Evolutionary conservation across 352 stramenopile genomes (phyloP), one percentile per base, ranked within the genome.

Genomic region (Peronosclerospora sorghi): DNA sequence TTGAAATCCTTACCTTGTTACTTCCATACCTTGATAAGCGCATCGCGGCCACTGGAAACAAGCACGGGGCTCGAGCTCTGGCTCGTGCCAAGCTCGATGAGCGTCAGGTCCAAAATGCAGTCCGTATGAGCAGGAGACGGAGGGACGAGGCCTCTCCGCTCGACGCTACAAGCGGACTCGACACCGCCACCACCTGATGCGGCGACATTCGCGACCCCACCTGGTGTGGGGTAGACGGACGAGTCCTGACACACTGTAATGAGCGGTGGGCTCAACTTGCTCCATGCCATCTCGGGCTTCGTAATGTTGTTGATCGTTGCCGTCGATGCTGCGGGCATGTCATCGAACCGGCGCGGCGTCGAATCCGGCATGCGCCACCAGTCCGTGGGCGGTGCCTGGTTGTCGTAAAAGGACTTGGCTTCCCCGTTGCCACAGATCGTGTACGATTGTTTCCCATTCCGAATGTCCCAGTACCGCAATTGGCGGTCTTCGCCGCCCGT

Each of bases 391-490:
- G 81, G 74, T 1, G 50, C 59, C 42, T 91, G 78, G 54, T 83
- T 90, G 49, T 91, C 79, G 60, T 92, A 95, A 30, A 90, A 90
- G 5, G 77, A 85, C 51, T 85, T 89, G 45, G 77, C 68, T 35
- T 87, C 77, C 27, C 68, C 67, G 35, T 93, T 81, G 18, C 94
- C 92, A 32, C 72, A 96, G 10, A 97, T 70, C 13, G 84, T 96
- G 64, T 93, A 97, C 48, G 88, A 98, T 52, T 95, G 83, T 28
- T 92, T 94, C 18, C 90, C 76, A 17, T 88, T 87, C 24, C 72
- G 82, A 45, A 98, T 95, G 61, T 98, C 91, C 95, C 95, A 99
- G 67, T 97, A 98, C 19, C 94, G 78, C 51, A 99, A 96, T 58
- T 94, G 75, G 19, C 87, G 73, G 58, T 98, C 93, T 51, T 93